Percentiles rank a stretch among this genome's conserved stretches.
These are phyloP conservation scores for Erysimum pusillum DNA, from an alignment of 441 rosid genomes.

Conservation along the genomic window DNA sequence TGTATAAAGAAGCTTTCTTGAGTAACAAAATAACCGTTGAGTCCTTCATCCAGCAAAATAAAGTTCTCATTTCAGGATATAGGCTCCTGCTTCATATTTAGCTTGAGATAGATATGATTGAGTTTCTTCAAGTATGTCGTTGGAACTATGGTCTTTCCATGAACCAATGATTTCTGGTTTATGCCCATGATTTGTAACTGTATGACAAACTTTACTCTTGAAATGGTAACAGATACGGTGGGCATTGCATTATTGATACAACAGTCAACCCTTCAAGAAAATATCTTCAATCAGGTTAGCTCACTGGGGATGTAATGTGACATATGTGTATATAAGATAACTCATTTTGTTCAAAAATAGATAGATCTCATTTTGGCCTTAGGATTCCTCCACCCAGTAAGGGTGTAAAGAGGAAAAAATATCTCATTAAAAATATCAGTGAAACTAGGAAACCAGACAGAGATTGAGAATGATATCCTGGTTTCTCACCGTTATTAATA, in stretches of 20 bases:
- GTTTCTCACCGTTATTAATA: neutral
- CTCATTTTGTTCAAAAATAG: neutral
- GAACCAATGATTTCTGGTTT: neutral
- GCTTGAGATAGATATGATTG: conserved; percentile 10
- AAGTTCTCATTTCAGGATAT: conserved; percentile 50
- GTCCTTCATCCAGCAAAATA: conserved; percentile 11
- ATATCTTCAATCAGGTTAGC: conserved; percentile 37
- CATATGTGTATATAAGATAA: neutral
- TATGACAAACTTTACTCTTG: conserved; percentile 42
- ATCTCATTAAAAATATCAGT: neutral
- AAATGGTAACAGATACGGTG: conserved; percentile 56
- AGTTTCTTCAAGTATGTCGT: neutral
- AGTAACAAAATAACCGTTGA: conserved; percentile 10
- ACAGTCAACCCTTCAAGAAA: conserved; percentile 56
- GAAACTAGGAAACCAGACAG: conserved; percentile 15
- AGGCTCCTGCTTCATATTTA: conserved; percentile 31
- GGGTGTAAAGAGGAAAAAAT: neutral
- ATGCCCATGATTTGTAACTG: neutral
- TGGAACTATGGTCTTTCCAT: neutral
- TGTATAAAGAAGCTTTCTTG: conserved; percentile 42
- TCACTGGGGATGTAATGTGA: neutral
- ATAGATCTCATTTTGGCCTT: conserved; percentile 3
- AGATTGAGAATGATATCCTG: neutral
- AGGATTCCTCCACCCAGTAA: neutral
- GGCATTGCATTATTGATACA: conserved; percentile 64